Percentiles rank a stretch among this genome's conserved stretches.
Evolutionary conservation across 345 rosid species (phyloP).

Genomic region (Ceriops tagal): DNA sequence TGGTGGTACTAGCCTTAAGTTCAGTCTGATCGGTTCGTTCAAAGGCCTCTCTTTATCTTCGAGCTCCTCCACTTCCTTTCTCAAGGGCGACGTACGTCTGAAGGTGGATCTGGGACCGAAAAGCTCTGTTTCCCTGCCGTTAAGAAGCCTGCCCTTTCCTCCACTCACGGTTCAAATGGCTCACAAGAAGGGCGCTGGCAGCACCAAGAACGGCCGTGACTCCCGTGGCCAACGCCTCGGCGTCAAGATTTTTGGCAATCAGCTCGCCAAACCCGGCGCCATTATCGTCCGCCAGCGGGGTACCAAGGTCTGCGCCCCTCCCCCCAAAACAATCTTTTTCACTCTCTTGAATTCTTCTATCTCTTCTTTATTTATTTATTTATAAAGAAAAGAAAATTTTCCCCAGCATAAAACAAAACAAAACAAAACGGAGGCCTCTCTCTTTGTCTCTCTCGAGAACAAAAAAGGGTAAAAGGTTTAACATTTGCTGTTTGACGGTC

Average conservation of each 20-base stretch:
- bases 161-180: conserved; percentile 65
- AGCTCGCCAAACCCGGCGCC: conserved; percentile 86
- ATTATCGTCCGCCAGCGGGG: conserved; percentile 95
- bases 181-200: conserved; percentile 97
- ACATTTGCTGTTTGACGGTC: no score
- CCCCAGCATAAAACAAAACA: no score
- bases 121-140: conserved; percentile 38
- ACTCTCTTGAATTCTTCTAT: background rate
- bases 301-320: conserved; percentile 57
- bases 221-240: conserved; percentile 85
- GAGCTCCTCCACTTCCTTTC: conserved; percentile 53
- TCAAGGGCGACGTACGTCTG: conserved; percentile 41
- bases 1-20: conserved; percentile 17
- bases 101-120: conserved; percentile 18
- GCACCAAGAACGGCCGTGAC: conserved; percentile 99
- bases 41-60: conserved; percentile 57
- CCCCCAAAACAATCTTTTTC: background rate
- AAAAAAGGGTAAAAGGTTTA: no score
- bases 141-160: conserved; percentile 31
- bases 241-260: conserved; percentile 90
- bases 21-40: conserved; percentile 58
- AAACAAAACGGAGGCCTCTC: no score
- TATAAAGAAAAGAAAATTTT: no score
- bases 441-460: no score
- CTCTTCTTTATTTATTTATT: background rate